phyloP scores from a whole-genome alignment of 257 asterid genomes.

The Rubia yunnanensis region DNA sequence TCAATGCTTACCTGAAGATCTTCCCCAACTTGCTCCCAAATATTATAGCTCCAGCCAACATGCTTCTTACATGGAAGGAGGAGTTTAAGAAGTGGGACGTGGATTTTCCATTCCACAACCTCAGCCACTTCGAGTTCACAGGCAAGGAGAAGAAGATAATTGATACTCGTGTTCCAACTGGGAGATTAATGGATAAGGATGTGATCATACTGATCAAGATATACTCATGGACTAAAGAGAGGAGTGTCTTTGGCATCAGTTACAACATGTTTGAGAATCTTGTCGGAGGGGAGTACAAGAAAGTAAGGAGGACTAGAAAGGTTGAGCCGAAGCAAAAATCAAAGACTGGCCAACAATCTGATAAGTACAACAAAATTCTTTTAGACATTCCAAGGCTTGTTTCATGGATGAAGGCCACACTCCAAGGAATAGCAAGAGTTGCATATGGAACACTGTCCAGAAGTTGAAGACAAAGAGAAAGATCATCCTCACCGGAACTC shows the following conservation, averaged over 20 bases:
- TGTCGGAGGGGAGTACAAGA: constrained; percentile 19
- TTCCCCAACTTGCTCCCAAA: constrained; percentile 41
- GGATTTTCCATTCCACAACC: constrained; percentile 42
- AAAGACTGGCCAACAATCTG: constrained; percentile 1
- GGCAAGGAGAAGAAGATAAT: constrained; percentile 22
- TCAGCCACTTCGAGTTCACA: constrained; percentile 23
- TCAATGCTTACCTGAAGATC: constrained; percentile 35
- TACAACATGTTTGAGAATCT: constrained; percentile 40
- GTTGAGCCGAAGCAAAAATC: background rate
- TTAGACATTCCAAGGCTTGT: constrained; percentile 44
- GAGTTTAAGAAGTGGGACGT: constrained; percentile 53
- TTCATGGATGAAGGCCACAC: constrained; percentile 67
- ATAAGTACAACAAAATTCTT: constrained; percentile 25
- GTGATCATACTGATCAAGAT: constrained; percentile 31
- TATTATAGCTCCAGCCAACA: constrained; percentile 51
- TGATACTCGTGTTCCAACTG: background rate
- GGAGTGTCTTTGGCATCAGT: constrained; percentile 44
- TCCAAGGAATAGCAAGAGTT: constrained; percentile 39
- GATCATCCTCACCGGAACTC: constrained; percentile 65
- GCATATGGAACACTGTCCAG: constrained; percentile 39
- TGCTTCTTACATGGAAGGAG: constrained; percentile 65
- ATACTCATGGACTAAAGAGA: constrained; percentile 24
- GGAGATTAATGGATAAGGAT: constrained; percentile 5
- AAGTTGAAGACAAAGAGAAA: constrained; percentile 34
- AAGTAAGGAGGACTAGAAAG: constrained; percentile 2